Conservation (phyloP, 805 yeast genomes). For the Helenozyma baotianmanensis region DNA sequence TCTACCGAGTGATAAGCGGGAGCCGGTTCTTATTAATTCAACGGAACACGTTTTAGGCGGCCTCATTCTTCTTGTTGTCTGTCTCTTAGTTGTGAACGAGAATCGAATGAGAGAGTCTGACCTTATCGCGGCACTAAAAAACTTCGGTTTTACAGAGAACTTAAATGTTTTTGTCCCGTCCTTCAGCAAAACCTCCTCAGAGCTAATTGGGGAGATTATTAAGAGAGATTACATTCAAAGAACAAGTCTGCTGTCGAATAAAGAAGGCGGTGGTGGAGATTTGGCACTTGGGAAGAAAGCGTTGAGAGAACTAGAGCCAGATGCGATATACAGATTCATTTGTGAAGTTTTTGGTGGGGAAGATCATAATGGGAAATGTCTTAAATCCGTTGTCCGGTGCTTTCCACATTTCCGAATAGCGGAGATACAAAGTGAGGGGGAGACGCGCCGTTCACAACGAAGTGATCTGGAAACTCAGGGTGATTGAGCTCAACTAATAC, state of each 20-base stretch:
- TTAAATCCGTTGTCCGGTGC: background rate
- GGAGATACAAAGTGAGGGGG: too few species aligned
- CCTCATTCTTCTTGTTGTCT: slow-evolving; percentile 23
- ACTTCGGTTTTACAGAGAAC: slow-evolving; percentile 24
- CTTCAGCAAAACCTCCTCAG: slow-evolving; percentile 17
- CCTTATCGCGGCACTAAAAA: slow-evolving; percentile 17
- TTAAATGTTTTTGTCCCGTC: slow-evolving; percentile 17
- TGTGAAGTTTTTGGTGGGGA: slow-evolving; percentile 15
- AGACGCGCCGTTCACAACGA: background rate
- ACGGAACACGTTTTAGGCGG: slow-evolving; percentile 29
- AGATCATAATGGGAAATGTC: background rate
- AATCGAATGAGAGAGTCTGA: slow-evolving; percentile 27
- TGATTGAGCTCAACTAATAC: too few species aligned
- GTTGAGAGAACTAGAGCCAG: slow-evolving; percentile 28
- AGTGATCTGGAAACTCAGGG: too few species aligned
- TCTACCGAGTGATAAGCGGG: slow-evolving; percentile 18
- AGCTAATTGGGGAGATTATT: slow-evolving; percentile 23
- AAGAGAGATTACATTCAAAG: slow-evolving; percentile 27
- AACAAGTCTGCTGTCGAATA: too few species aligned
- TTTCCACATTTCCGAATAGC: background rate
- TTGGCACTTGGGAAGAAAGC: slow-evolving; percentile 32
- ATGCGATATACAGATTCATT: slow-evolving; percentile 23
- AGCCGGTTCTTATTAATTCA: slow-evolving; percentile 18
- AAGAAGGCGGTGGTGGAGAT: too few species aligned
- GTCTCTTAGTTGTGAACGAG: slow-evolving; percentile 27